Percentiles rank a stretch among this genome's conserved stretches.
These are phyloP conservation scores for Backusella macrospora DNA, from an alignment of 192 early-diverging fungal species.

Conservation along the genomic window DNA sequence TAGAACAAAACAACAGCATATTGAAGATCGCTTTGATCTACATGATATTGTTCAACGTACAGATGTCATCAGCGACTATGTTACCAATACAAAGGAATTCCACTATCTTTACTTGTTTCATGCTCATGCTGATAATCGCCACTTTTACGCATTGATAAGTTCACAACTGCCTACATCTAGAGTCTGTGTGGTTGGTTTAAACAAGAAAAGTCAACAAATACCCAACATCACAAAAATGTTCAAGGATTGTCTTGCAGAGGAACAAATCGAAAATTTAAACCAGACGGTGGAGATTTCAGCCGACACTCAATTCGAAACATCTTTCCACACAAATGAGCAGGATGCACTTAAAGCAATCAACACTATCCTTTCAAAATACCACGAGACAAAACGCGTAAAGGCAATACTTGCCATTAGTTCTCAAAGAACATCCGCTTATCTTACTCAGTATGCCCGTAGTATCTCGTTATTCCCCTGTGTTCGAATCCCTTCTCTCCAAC, in stretches of 20 bases:
- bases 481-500: slow-evolving; percentile 67
- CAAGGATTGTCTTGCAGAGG: background rate
- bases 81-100: slow-evolving; percentile 38
- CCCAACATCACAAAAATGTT: slow-evolving; percentile 77
- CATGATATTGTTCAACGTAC: slow-evolving; percentile 36
- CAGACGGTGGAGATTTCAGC: slow-evolving; percentile 54
- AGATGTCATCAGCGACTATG: slow-evolving; percentile 26
- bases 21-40: slow-evolving; percentile 56
- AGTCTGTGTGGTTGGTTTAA: slow-evolving; percentile 79
- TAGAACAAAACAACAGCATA: slow-evolving; percentile 22
- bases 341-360: slow-evolving; percentile 62
- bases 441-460: slow-evolving; percentile 49
- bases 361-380: slow-evolving; percentile 60
- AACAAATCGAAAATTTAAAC: no score
- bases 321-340: slow-evolving; percentile 50
- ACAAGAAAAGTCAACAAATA: slow-evolving; percentile 59
- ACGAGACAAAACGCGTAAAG: slow-evolving; percentile 62
- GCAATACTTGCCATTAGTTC: slow-evolving; percentile 79
- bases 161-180: slow-evolving; percentile 55
- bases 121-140: slow-evolving; percentile 57
- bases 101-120: slow-evolving; percentile 84
- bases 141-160: slow-evolving; percentile 74
- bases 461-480: slow-evolving; percentile 75
- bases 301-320: slow-evolving; percentile 52
- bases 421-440: slow-evolving; percentile 36